Conservation (phyloP, 352 stramenopile species). For the Phytophthora megakarya region DNA sequence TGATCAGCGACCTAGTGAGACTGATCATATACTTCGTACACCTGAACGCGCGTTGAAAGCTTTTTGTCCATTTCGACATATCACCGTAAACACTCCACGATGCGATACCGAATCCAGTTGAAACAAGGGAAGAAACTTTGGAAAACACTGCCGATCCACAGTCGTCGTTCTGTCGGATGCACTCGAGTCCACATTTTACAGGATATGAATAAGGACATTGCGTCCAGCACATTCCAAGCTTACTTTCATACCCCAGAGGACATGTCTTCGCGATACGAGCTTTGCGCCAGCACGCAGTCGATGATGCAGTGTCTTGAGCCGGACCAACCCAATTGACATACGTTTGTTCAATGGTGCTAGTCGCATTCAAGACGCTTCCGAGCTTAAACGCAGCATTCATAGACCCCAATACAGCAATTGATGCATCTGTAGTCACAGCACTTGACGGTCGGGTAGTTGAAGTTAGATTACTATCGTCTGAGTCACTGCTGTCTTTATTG, state of each 20-base stretch:
- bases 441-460: not conserved
- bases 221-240: slow-evolving; percentile 39
- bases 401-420: not conserved
- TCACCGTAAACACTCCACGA: slow-evolving; percentile 37
- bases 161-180: slow-evolving; percentile 45
- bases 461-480: not conserved
- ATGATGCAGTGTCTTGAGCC: slow-evolving; percentile 2
- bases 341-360: slow-evolving; percentile 35
- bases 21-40: slow-evolving; percentile 48
- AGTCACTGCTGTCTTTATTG: not conserved
- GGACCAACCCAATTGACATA: slow-evolving; percentile 43
- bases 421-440: not conserved
- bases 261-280: slow-evolving; percentile 41
- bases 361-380: slow-evolving; percentile 33
- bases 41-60: slow-evolving; percentile 34
- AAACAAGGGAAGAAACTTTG: slow-evolving; percentile 39
- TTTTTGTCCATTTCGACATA: slow-evolving; percentile 27
- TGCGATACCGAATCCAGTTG: slow-evolving; percentile 25
- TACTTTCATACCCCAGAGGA: slow-evolving; percentile 36
- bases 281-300: slow-evolving; percentile 44
- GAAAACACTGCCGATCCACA: slow-evolving; percentile 37
- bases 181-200: slow-evolving; percentile 48
- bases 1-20: slow-evolving; percentile 39
- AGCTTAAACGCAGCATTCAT: slow-evolving; percentile 27
- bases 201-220: slow-evolving; percentile 52